Evolutionary conservation across 1,139 yeast genomes (phyloP), one percentile per base, ranked within the genome.

Genomic region (Yamadazyma atlantica): DNA sequence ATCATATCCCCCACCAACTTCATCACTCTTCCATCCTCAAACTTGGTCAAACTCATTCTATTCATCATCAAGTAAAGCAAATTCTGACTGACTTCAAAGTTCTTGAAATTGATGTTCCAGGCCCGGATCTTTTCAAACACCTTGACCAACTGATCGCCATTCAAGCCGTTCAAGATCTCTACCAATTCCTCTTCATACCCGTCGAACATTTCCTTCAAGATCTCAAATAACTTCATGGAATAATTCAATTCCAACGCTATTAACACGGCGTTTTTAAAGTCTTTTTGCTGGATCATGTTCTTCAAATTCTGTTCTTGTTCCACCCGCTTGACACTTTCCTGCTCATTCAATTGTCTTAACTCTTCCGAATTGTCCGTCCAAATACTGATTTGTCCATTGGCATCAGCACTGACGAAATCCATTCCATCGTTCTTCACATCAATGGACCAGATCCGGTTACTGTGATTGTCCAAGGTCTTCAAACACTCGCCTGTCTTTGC

Each of bases 361-460:
- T 84, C 88, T 41, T 80, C 90, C 2, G 96, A 86, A 52, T 84
- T 82, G 61, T 92, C 98, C 39, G 70, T 69, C 98, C 98, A 92
- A 33, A 85, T 70, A 34, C 87, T 85, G 45, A 92, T 75, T 33
- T 87, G 84, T 37, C 97, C 96, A 60, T 92, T 97, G 1, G 96
- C 97, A 60, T 94, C 97, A 1, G 96, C 97, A 39, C 89, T 79
- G 1, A 87, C 77, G 42, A 92, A 73, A 38, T 74, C 73, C 11
- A 73, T 74, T 18, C 95, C 96, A 49, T 84, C 85, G 24, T 75
- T 66, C 44, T 77, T 70, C 1, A 75, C 69, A 36, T 82, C 81
- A 41, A 92, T 62, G 0, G 97, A 86, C 99, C 98, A 94, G 35
- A 92, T 89, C 63, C 96, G 80, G 61, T 90, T 95, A 45, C 83